Evolutionary conservation across 106 monocot species (phyloP).

Genomic region (Allium sativum): DNA sequence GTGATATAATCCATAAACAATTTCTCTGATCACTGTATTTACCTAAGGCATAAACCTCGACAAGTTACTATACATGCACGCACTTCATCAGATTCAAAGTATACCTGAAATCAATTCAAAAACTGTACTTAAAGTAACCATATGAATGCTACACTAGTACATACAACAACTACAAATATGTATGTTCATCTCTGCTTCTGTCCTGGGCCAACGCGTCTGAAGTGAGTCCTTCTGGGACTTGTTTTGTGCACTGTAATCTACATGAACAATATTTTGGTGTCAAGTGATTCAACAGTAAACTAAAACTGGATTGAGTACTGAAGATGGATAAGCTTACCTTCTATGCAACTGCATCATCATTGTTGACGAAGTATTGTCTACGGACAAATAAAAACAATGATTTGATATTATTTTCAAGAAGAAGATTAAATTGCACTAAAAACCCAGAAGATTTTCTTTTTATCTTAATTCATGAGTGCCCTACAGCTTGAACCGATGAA

Average conservation of each 20-base stretch:
- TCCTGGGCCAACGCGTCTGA: conserved; percentile 78
- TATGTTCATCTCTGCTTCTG: conserved; percentile 35
- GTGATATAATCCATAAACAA: conserved; percentile 65
- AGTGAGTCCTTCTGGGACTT: conserved; percentile 59
- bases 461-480: neutral
- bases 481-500: no score
- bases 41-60: conserved; percentile 85
- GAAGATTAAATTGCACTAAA: neutral
- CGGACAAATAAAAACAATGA: neutral
- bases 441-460: conserved; percentile 1
- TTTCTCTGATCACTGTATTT: conserved; percentile 86
- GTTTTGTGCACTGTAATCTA: conserved; percentile 65
- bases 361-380: conserved; percentile 52
- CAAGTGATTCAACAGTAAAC: no score
- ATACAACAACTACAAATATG: conserved; percentile 7
- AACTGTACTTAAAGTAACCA: neutral
- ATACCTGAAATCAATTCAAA: conserved; percentile 34
- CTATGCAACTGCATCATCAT: conserved; percentile 39
- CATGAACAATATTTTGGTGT: neutral
- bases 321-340: conserved; percentile 20
- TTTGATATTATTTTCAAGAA: no score
- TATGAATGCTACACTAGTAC: neutral
- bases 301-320: neutral
- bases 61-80: conserved; percentile 85
- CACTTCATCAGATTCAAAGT: conserved; percentile 74